Evolutionary conservation across 148 eudicot genomes (phyloP).

Genomic region (Silene uniflora): DNA sequence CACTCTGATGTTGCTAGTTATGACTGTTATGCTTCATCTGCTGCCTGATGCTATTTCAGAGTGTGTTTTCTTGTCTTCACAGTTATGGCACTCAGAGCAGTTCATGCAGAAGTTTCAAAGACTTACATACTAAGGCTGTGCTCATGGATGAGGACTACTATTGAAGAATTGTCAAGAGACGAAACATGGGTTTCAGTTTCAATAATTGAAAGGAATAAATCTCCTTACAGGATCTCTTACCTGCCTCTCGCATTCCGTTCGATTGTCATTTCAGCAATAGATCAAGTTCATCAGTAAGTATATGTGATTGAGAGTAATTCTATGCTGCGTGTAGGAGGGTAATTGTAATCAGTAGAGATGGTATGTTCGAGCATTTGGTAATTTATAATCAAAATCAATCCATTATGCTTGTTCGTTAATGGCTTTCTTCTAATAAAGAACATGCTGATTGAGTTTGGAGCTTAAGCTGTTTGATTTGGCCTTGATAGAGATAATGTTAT

Average conservation of each 20-base stretch:
- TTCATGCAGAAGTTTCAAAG: slow-evolving; percentile 83
- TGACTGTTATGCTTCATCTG: slow-evolving; percentile 3
- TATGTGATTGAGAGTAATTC: slow-evolving; percentile 26
- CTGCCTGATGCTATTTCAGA: slow-evolving; percentile 22
- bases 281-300: slow-evolving; percentile 55
- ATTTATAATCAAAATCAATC: background rate
- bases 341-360: background rate
- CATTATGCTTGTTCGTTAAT: background rate
- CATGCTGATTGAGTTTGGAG: background rate
- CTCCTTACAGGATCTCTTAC: slow-evolving; percentile 81
- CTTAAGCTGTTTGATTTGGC: background rate
- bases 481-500: background rate
- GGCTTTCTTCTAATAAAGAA: background rate
- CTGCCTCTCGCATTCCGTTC: slow-evolving; percentile 87
- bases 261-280: slow-evolving; percentile 67
- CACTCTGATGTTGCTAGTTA: background rate
- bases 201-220: slow-evolving; percentile 84
- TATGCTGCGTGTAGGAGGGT: slow-evolving; percentile 4
- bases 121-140: slow-evolving; percentile 81
- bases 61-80: slow-evolving; percentile 28
- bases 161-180: slow-evolving; percentile 69
- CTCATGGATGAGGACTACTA: slow-evolving; percentile 89
- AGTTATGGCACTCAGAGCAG: slow-evolving; percentile 71
- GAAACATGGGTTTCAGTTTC: slow-evolving; percentile 94
- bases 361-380: background rate